Base-by-base conservation (phyloP, 805 yeast species). In the Priceomyces carsonii region DNA sequence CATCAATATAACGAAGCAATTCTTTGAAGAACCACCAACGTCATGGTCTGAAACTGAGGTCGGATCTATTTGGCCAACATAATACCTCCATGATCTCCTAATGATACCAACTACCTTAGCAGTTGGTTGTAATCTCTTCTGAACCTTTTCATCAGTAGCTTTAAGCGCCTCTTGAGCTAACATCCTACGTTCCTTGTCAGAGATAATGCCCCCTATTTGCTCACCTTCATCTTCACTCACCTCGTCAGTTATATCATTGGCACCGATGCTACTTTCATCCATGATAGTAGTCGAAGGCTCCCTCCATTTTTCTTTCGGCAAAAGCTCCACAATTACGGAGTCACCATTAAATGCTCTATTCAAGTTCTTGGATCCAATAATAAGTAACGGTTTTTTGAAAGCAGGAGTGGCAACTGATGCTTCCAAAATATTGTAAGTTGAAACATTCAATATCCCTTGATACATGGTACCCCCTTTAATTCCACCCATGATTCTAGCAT, bases 341-440 rank as follows among this genome's bases (percentile, higher is more conserved):
- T 93, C 99, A 18, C 96, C 90, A 50, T 86, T 87, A 65, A 91
- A 91, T 0, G 91, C 85, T 60, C 99, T 79, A 58, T 93, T 93
- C 48, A 93, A 63, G 56, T 82, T 81, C 51, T 85, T 86, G 30
- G 90, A 73, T 0, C 99, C 99, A 8, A 85, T 62, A 24, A 93
- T 69, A 26, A 91, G 66, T 19, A 93, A 69, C 1, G 97, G 97
- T 55, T 82, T 84, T 27, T 87, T 81, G 52, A 87, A 82, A 0
- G 84, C 77, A 2, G 82, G 67, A 4, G 85, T 76, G 33, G 78
- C 73, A 2, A 93, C 82, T 1, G 85, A 74, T 33, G 95, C 99
- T 63, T 93, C 96, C 39, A 90, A 69, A 51, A 85, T 82, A 57
- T 93, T 93, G 58, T 88, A 93, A 13, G 89, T 80, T 4, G 91